Conservation (phyloP, 495 filamentous ascomycete genomes). For the Xylaria palmicola region DNA sequence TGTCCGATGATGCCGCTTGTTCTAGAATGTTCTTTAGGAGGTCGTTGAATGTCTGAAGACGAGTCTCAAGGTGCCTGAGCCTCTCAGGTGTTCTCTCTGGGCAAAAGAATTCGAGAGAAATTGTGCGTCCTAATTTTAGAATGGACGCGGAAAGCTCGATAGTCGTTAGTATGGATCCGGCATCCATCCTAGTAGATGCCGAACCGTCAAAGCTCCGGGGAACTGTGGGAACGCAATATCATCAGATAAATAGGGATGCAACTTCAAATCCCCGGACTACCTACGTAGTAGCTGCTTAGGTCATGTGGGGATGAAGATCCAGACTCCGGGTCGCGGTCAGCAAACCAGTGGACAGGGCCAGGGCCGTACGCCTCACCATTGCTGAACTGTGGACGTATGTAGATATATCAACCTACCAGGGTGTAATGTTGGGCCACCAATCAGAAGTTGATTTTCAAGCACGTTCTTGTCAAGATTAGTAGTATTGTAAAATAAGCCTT, state of each 20-base stretch:
- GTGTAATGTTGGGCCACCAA: neutral
- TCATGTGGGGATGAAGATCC: neutral
- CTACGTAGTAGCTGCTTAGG: slow-evolving; percentile 15
- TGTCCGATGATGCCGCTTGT: slow-evolving; percentile 3
- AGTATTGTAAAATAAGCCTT: too few relatives aligned
- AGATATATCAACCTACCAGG: neutral
- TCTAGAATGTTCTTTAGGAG: slow-evolving; percentile 17
- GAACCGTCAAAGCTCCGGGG: neutral
- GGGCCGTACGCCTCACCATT: neutral
- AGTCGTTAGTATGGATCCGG: slow-evolving; percentile 22
- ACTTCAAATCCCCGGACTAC: slow-evolving; percentile 2
- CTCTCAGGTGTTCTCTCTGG: slow-evolving; percentile 19
- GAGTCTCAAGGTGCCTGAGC: slow-evolving; percentile 19
- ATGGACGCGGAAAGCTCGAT: slow-evolving; percentile 23
- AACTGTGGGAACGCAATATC: neutral
- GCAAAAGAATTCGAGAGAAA: slow-evolving; percentile 21
- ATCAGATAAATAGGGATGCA: neutral
- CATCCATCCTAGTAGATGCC: slow-evolving; percentile 21
- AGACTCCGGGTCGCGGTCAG: neutral
- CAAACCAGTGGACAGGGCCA: neutral
- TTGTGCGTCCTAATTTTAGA: slow-evolving; percentile 19
- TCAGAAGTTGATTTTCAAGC: neutral
- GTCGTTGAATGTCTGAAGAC: slow-evolving; percentile 17
- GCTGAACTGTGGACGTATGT: neutral
- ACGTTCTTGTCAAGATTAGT: slow-evolving; percentile 5